Conservation (phyloP, 1,284 basidiomycete species). For the Inonotus obliquus region DNA sequence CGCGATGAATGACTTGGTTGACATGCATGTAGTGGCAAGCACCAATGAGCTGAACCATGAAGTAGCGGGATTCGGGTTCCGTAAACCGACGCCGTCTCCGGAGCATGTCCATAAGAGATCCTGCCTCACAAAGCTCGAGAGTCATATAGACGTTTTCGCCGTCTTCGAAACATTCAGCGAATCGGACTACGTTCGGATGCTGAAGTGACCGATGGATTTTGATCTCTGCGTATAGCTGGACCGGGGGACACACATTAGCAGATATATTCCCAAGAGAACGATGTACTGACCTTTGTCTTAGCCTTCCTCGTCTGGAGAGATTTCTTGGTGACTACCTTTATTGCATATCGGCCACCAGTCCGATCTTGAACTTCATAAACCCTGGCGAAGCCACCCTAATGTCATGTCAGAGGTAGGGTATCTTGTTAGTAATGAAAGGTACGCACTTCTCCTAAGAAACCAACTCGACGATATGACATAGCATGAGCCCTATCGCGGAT, state of each 20-base stretch:
- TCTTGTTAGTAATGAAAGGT: background rate
- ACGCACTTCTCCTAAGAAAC: conserved; percentile 83
- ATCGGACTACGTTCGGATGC: conserved; percentile 91
- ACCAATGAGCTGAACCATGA: conserved; percentile 91
- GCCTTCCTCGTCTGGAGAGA: conserved; percentile 88
- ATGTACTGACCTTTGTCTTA: conserved; percentile 76
- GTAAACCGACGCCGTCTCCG: conserved; percentile 84
- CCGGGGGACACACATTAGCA: background rate
- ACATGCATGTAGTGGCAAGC: conserved; percentile 97
- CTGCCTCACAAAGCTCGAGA: conserved; percentile 88
- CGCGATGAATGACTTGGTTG: conserved; percentile 94
- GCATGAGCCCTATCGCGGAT: conserved; percentile 65
- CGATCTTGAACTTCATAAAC: conserved; percentile 84
- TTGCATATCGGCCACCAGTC: conserved; percentile 63
- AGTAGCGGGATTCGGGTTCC: conserved; percentile 90
- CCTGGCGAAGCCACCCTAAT: conserved; percentile 83
- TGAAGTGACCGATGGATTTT: conserved; percentile 92
- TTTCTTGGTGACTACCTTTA: conserved; percentile 83
- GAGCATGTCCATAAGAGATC: conserved; percentile 89
- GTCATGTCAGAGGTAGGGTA: conserved; percentile 14
- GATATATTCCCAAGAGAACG: background rate
- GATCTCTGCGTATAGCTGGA: conserved; percentile 93
- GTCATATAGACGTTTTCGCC: conserved; percentile 96
- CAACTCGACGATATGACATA: conserved; percentile 62
- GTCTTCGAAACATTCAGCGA: conserved; percentile 96